Evolutionary conservation across 2,329 filamentous ascomycete species (phyloP).

Genomic region (Arthrobotrys sphaeroides): DNA sequence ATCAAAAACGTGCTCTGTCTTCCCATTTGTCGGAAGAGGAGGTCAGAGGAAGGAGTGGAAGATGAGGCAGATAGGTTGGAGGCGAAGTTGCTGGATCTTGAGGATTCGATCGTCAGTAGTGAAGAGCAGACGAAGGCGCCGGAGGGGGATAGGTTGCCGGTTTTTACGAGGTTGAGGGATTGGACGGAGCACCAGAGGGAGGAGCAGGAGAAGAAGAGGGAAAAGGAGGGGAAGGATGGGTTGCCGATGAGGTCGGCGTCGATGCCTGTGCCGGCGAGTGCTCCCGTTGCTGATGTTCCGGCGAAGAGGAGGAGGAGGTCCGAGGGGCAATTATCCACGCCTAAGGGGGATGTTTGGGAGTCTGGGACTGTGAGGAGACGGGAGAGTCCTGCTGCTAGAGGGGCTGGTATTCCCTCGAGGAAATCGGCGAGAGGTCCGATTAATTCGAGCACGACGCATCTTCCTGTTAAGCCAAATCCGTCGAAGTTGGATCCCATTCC

Average conservation of each 20-base stretch:
- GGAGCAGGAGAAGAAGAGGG: not conserved
- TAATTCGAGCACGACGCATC: not conserved
- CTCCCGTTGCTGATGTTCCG: not conserved
- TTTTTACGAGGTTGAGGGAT: constrained; percentile 42
- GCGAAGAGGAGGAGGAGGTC: not conserved
- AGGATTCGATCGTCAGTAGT: constrained; percentile 28
- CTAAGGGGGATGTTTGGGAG: not conserved
- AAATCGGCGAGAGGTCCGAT: constrained; percentile 9
- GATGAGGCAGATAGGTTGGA: not conserved
- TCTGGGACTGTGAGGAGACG: not conserved
- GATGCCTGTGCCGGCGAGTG: not conserved
- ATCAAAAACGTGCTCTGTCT: constrained; percentile 34
- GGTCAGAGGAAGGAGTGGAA: not conserved
- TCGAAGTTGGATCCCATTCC: not conserved
- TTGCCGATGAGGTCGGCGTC: constrained; percentile 9
- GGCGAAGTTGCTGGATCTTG: not conserved
- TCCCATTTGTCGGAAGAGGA: not conserved
- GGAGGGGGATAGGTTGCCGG: constrained; percentile 43
- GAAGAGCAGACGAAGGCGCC: constrained; percentile 46
- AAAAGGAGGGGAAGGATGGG: not conserved
- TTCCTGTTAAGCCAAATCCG: not conserved
- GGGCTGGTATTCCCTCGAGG: not conserved
- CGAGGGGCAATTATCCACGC: not conserved
- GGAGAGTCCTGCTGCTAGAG: not conserved
- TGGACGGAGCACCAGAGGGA: constrained; percentile 42